Percentiles rank a stretch among this genome's conserved stretches.
Evolutionary conservation across 2,329 filamentous ascomycete genomes (phyloP).

Genomic region (Colletotrichum filicis): DNA sequence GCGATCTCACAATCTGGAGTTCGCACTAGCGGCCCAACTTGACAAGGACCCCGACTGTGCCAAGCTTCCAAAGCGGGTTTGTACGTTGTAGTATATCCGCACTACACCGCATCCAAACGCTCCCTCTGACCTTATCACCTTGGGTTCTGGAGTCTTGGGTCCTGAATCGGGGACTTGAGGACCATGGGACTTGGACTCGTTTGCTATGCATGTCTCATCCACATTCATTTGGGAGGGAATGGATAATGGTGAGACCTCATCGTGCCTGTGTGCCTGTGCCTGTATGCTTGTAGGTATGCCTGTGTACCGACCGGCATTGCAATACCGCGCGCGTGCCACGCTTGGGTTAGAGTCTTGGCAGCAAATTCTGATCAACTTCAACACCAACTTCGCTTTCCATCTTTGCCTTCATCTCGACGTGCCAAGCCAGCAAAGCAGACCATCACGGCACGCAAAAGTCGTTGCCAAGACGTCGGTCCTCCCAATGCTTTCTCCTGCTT

Average conservation of each 20-base stretch:
- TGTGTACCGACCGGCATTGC: background rate
- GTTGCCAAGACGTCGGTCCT: background rate
- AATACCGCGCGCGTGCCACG: background rate
- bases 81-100: constrained; percentile 23
- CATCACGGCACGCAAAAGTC: background rate
- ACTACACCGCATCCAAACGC: constrained; percentile 19
- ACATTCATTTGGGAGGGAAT: background rate
- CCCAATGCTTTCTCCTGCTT: background rate
- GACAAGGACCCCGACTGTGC: constrained; percentile 27
- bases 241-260: background rate
- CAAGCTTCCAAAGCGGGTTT: constrained; percentile 20
- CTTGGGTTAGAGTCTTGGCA: background rate
- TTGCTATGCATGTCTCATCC: background rate
- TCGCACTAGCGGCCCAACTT: constrained; percentile 29
- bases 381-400: background rate
- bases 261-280: background rate
- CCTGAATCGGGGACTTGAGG: too few species aligned
- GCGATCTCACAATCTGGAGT: constrained; percentile 30
- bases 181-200: background rate
- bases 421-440: background rate
- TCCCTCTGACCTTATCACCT: background rate
- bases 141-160: background rate
- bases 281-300: too few species aligned
- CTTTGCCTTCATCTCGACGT: background rate
- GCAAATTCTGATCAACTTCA: background rate